Evolutionary conservation across 129 eudicot species (phyloP).

Genomic region (Flaveria bidentis): DNA sequence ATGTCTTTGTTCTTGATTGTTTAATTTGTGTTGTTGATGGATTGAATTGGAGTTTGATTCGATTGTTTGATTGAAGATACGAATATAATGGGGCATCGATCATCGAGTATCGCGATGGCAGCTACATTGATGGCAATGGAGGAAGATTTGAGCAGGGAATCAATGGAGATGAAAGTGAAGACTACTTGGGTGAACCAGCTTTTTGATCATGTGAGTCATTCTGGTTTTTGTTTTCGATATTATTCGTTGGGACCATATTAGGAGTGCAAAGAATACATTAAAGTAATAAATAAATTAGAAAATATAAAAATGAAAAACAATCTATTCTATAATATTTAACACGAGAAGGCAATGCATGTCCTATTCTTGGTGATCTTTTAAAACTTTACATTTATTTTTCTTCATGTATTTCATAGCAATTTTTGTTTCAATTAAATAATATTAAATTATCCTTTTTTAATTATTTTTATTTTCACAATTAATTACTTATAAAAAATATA

Average conservation of each 20-base stretch:
- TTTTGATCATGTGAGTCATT: constrained; percentile 51
- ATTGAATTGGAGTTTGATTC: background rate
- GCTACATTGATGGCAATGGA: constrained; percentile 58
- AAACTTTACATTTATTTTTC: no score
- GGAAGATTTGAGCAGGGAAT: constrained; percentile 46
- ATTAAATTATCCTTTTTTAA: no score
- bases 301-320: no score
- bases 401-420: no score
- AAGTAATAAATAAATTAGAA: background rate
- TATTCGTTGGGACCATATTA: constrained; percentile 4
- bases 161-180: constrained; percentile 47
- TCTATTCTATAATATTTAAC: no score
- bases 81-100: constrained; percentile 33
- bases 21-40: background rate
- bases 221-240: background rate
- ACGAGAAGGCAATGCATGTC: background rate
- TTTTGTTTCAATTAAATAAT: no score
- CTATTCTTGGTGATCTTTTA: background rate
- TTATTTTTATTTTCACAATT: no score
- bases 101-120: constrained; percentile 60
- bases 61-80: constrained; percentile 41
- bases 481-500: no score
- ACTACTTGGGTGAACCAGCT: constrained; percentile 26
- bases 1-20: no score
- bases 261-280: background rate